phyloP scores from a whole-genome alignment of 2,329 filamentous ascomycete genomes.

The Leptographium lundbergii region DNA sequence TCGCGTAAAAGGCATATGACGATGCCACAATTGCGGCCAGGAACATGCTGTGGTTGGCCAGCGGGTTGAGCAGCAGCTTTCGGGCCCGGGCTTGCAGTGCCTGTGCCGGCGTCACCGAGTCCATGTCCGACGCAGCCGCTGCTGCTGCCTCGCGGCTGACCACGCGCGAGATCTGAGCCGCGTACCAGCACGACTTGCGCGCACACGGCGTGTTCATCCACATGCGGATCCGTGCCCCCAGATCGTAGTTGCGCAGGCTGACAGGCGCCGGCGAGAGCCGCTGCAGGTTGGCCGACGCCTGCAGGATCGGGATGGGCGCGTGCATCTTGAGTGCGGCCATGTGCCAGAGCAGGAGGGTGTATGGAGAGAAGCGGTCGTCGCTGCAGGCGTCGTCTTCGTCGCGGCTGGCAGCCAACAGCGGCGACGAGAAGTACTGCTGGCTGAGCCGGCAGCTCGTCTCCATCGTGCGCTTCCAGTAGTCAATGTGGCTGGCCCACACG shows the following conservation, averaged over 20 bases:
- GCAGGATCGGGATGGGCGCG: constrained; percentile 1
- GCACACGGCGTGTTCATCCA: background rate
- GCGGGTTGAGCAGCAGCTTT: background rate
- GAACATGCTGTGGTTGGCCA: constrained; percentile 2
- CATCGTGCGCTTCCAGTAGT: constrained; percentile 1
- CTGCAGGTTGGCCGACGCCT: background rate
- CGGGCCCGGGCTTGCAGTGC: background rate
- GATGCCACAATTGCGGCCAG: constrained; percentile 6
- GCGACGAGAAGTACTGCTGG: background rate
- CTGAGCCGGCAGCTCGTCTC: background rate
- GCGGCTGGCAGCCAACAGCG: background rate
- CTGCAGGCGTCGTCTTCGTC: background rate
- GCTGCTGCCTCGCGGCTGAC: background rate
- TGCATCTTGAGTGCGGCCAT: constrained; percentile 4
- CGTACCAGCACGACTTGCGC: constrained; percentile 1
- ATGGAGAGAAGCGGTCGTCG: background rate
- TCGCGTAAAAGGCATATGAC: constrained; percentile 4
- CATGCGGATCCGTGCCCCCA: background rate
- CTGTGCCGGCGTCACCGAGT: background rate
- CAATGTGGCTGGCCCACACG: background rate
- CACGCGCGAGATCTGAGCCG: constrained; percentile 2
- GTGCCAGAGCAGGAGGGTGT: constrained; percentile 1
- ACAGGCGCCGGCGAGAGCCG: background rate
- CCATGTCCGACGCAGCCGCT: background rate
- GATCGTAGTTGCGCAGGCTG: background rate